Base-by-base conservation (phyloP, 495 filamentous ascomycete genomes). In the Chaetomium tenue region DNA sequence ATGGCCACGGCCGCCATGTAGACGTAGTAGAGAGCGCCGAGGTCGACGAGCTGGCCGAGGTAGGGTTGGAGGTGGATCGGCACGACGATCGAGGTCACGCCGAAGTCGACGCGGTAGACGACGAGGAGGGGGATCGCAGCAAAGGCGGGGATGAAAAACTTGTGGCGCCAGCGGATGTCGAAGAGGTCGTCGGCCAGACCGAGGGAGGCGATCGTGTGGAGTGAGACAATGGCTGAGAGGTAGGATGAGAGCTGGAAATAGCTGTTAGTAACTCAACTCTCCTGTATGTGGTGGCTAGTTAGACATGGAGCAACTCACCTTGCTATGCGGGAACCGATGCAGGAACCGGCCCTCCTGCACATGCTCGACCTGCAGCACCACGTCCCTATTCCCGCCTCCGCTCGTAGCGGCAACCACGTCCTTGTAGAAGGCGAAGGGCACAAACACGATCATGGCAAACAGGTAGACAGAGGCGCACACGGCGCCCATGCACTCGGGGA, bases 111-210 rank as follows among this genome's bases (percentile, higher is more conserved):
- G 74, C 96, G 96, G 78, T 99, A 99, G 62, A 99, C 91, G 58
- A 96, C 89, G 5, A 99, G 88, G 77, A 99, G 88, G 0, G 94
- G 94, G 63, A 98, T 92, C 30, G 92, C 86, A 42, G 92, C 92
- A 70, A 99, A 91, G 18, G 91, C 95, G 5, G 94, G 94, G 66
- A 99, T 97, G 76, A 98, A 87, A 71, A 98, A 87, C 77, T 99
- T 99, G 81, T 99, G 95, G 57, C 94, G 88, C 94, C 94, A 99
- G 70, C 95, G 87, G 69, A 99, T 95, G 75, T 99, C 94, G 77
- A 99, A 96, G 16, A 97, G 84, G 75, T 99, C 94, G 75, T 99
- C 94, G 25, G 90, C 91, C 62, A 98, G 89, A 40, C 94, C 94
- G 47, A 99, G 89, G 47, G 97, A 87, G 33, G 91, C 87, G 60